phyloP scores from a whole-genome alignment of 2,329 filamentous ascomycete species.

The Xylariaceae sp. region DNA sequence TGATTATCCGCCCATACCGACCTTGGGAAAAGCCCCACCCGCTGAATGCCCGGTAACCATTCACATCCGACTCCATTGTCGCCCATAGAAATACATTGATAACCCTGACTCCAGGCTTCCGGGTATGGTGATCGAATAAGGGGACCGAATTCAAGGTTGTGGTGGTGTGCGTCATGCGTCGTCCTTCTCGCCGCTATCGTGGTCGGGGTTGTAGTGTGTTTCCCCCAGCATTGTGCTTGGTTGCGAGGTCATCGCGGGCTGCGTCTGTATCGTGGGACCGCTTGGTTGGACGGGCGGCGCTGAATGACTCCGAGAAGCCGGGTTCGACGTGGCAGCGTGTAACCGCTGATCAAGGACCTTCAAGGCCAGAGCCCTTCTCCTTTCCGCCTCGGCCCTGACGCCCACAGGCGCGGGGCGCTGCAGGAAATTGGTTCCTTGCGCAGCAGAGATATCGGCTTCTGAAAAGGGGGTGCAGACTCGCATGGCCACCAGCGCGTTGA shows the following conservation, averaged over 20 bases:
- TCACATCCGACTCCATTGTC: slow-evolving; percentile 20
- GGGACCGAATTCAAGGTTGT: not conserved
- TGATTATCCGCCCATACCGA: too few species aligned
- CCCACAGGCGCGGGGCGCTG: slow-evolving; percentile 54
- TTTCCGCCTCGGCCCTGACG: slow-evolving; percentile 84
- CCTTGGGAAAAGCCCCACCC: too few species aligned
- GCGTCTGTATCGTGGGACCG: slow-evolving; percentile 50
- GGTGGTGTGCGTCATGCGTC: slow-evolving; percentile 13
- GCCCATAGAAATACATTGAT: slow-evolving; percentile 18
- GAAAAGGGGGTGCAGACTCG: slow-evolving; percentile 81
- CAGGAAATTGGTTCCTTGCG: slow-evolving; percentile 57
- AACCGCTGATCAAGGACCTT: slow-evolving; percentile 88
- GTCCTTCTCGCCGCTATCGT: slow-evolving; percentile 35
- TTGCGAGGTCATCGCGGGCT: slow-evolving; percentile 51
- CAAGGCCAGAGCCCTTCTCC: slow-evolving; percentile 78
- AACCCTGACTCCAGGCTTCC: slow-evolving; percentile 8
- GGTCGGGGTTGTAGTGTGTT: slow-evolving; percentile 62
- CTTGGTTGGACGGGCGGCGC: slow-evolving; percentile 37
- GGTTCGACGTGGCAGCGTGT: slow-evolving; percentile 65
- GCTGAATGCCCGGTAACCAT: too few species aligned
- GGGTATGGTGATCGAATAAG: not conserved
- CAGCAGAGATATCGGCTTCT: slow-evolving; percentile 66
- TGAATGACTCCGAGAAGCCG: slow-evolving; percentile 31
- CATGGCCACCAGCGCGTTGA: slow-evolving; percentile 65
- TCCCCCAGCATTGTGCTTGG: slow-evolving; percentile 55